These are phyloP conservation scores for Turritis glabra DNA, from an alignment of 345 rosid species.

Conservation along the genomic window DNA sequence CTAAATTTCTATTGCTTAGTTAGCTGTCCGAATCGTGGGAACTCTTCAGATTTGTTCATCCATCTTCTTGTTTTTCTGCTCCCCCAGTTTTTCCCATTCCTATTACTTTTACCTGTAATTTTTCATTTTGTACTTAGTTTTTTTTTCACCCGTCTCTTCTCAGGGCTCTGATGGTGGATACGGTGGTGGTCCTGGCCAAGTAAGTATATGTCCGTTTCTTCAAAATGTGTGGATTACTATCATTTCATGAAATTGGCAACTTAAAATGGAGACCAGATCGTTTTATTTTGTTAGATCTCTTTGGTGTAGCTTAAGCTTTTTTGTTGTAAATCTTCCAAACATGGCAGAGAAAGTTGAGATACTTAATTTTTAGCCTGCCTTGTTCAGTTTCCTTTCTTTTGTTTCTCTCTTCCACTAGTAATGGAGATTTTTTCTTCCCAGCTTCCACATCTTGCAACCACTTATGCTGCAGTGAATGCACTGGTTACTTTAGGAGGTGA, in stretches of 20 bases:
- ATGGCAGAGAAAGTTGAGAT: background rate
- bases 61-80: background rate
- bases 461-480: slow-evolving; percentile 89
- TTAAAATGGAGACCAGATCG: background rate
- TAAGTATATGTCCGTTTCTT: slow-evolving; percentile 43
- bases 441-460: slow-evolving; percentile 99
- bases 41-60: background rate
- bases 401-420: background rate
- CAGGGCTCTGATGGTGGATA: slow-evolving; percentile 93
- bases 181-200: slow-evolving; percentile 99
- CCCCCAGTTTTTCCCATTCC: background rate
- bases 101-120: background rate
- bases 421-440: slow-evolving; percentile 38
- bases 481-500: slow-evolving; percentile 87
- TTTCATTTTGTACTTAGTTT: slow-evolving; percentile 2
- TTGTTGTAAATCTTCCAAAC: background rate
- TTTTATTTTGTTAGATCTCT: slow-evolving; percentile 11
- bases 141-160: background rate
- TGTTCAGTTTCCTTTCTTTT: background rate
- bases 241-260: background rate
- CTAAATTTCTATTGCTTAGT: background rate
- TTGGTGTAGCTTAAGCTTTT: background rate
- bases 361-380: background rate
- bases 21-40: too few relatives aligned
- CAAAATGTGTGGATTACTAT: background rate